A percentile compares a stretch with the other conserved stretches of the same genome.
phyloP scores from a whole-genome alignment of 208 protist genomes.

The Leishmania turanica region DNA sequence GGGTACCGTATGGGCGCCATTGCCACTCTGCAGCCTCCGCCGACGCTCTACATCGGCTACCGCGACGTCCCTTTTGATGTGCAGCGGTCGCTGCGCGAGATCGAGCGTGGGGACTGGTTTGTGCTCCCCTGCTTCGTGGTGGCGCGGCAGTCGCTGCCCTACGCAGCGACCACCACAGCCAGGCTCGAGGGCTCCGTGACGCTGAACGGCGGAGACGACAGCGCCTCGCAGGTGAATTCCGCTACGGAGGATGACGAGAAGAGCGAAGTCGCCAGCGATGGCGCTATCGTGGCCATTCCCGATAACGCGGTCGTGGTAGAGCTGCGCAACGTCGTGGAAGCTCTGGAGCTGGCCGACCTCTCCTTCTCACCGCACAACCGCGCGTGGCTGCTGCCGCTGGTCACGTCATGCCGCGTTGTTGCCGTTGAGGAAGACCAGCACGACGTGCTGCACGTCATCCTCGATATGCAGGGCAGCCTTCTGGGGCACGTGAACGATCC shows the following conservation, averaged over 20 bases:
- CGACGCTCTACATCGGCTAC: slow-evolving; percentile 66
- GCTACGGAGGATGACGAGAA: slow-evolving; percentile 28
- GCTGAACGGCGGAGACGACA: neutral
- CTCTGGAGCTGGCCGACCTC: slow-evolving; percentile 72
- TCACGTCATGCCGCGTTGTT: slow-evolving; percentile 67
- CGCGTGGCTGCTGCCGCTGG: slow-evolving; percentile 85
- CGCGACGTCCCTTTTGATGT: slow-evolving; percentile 61
- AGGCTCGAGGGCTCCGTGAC: neutral
- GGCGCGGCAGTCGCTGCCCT: slow-evolving; percentile 44
- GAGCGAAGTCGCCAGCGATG: slow-evolving; percentile 18
- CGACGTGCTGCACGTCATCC: slow-evolving; percentile 68
- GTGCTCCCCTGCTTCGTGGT: slow-evolving; percentile 69
- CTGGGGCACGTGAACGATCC: slow-evolving; percentile 46
- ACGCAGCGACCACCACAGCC: slow-evolving; percentile 14
- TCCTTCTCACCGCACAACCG: slow-evolving; percentile 69
- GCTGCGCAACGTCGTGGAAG: slow-evolving; percentile 58
- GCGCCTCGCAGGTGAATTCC: neutral
- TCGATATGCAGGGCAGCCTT: slow-evolving; percentile 74
- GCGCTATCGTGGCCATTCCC: slow-evolving; percentile 39
- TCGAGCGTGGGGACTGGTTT: slow-evolving; percentile 58
- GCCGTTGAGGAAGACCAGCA: slow-evolving; percentile 62
- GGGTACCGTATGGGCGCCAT: neutral
- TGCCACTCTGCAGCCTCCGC: slow-evolving; percentile 30
- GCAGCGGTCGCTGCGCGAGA: slow-evolving; percentile 42
- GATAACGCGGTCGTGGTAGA: slow-evolving; percentile 88